Evolutionary conservation across 116 monocot genomes (phyloP).

Genomic region (Phalaenopsis hybrid): DNA sequence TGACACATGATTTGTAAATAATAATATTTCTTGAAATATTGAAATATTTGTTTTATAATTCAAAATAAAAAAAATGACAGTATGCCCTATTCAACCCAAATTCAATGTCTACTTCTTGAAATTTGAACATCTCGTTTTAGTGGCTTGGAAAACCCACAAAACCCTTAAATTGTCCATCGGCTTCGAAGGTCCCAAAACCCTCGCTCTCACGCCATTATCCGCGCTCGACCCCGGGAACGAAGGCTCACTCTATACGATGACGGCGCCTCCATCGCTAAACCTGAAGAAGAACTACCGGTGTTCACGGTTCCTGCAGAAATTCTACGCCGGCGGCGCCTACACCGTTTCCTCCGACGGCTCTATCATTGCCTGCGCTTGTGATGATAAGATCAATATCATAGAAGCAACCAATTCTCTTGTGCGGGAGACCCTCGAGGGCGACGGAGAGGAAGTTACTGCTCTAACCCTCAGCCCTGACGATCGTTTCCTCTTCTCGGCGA

Average conservation of each 20-base stretch:
- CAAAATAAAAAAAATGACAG: too few species aligned
- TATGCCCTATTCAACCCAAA: too few species aligned
- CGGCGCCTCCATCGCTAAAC: neutral
- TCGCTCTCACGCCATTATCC: too few species aligned
- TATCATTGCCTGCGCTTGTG: slow-evolving; percentile 78
- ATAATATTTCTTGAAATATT: too few species aligned
- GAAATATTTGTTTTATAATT: too few species aligned
- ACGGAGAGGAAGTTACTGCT: slow-evolving; percentile 64
- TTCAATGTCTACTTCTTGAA: too few species aligned
- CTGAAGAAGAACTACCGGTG: slow-evolving; percentile 72
- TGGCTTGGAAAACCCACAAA: too few species aligned
- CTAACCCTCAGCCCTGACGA: slow-evolving; percentile 61
- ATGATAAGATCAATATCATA: slow-evolving; percentile 69
- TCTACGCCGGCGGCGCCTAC: slow-evolving; percentile 73
- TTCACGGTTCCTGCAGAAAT: slow-evolving; percentile 62
- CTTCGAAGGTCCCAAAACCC: too few species aligned
- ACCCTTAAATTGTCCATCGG: too few species aligned
- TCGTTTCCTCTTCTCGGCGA: slow-evolving; percentile 69
- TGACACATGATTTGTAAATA: too few species aligned
- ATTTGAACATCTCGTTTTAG: too few species aligned
- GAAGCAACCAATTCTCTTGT: slow-evolving; percentile 41
- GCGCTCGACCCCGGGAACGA: too few species aligned
- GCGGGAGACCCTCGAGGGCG: slow-evolving; percentile 45
- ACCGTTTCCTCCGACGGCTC: slow-evolving; percentile 54
- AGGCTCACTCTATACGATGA: neutral